Conservation (phyloP, 73 alveolate genomes). For the Chromera velia region DNA sequence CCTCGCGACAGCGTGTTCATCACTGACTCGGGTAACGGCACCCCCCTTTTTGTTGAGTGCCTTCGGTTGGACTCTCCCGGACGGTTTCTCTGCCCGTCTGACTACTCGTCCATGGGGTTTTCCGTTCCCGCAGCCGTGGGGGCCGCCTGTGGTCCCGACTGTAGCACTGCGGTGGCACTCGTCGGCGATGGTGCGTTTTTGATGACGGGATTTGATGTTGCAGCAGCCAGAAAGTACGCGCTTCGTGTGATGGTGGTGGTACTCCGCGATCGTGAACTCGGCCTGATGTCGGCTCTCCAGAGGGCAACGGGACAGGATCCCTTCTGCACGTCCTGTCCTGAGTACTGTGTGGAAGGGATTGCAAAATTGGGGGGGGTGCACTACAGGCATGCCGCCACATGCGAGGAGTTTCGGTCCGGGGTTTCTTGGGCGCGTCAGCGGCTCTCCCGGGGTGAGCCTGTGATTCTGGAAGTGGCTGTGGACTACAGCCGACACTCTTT, state of each 20-base stretch:
- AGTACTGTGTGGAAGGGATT: too few relatives aligned
- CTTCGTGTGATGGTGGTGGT: conserved; percentile 28
- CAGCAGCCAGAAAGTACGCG: conserved; percentile 5
- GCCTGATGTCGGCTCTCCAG: conserved; percentile 26
- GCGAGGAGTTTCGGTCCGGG: too few relatives aligned
- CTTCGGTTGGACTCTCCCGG: conserved; percentile 23
- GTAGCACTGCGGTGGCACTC: too few relatives aligned
- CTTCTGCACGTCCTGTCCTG: conserved; percentile 18
- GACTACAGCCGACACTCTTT: too few relatives aligned
- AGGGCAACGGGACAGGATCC: conserved; percentile 11
- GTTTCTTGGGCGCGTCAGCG: too few relatives aligned
- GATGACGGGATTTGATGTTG: conserved; percentile 28
- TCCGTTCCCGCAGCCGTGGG: conserved; percentile 37
- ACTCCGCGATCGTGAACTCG: conserved; percentile 26
- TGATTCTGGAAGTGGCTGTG: too few relatives aligned
- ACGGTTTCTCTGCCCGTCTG: conserved; percentile 19
- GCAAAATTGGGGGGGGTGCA: too few relatives aligned
- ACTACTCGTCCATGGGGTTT: conserved; percentile 30
- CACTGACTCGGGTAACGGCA: conserved; percentile 28
- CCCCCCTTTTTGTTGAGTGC: conserved; percentile 16
- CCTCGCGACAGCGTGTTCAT: too few relatives aligned
- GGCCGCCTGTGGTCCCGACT: conserved; percentile 15
- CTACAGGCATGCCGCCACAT: too few relatives aligned
- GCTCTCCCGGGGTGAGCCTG: too few relatives aligned
- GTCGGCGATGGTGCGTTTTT: conserved; percentile 17